phyloP scores from a whole-genome alignment of 2,329 filamentous ascomycete genomes.

The Albifimbria verrucaria region DNA sequence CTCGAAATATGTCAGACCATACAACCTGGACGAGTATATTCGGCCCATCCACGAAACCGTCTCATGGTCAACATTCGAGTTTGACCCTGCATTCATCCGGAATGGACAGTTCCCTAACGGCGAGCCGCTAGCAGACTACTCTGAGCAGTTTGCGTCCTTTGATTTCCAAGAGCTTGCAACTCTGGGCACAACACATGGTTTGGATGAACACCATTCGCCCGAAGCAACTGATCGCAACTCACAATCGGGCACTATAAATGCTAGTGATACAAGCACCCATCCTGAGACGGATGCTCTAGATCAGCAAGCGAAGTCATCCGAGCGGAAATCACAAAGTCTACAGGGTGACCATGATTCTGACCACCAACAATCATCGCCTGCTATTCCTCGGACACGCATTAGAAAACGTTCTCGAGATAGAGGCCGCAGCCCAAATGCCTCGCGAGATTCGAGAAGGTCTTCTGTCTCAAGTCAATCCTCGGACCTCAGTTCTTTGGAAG shows the following conservation, averaged over 20 bases:
- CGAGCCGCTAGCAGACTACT: slow-evolving; percentile 13
- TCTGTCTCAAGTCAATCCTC: slow-evolving; percentile 29
- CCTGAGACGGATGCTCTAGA: too few species aligned
- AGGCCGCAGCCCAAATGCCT: slow-evolving; percentile 15
- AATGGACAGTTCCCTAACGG: slow-evolving; percentile 18
- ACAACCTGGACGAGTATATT: slow-evolving; percentile 40
- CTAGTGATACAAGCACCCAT: too few species aligned
- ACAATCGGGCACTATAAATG: too few species aligned
- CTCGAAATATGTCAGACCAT: slow-evolving; percentile 40
- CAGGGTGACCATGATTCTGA: slow-evolving; percentile 8
- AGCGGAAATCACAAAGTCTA: background rate
- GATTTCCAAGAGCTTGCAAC: too few species aligned
- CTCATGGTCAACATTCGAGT: slow-evolving; percentile 36
- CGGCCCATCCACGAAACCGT: slow-evolving; percentile 36
- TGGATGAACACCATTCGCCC: too few species aligned
- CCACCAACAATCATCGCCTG: slow-evolving; percentile 13
- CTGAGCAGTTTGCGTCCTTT: too few species aligned
- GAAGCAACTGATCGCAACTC: too few species aligned
- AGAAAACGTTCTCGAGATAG: slow-evolving; percentile 1
- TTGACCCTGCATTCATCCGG: slow-evolving; percentile 40
- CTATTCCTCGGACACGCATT: background rate
- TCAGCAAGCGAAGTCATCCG: slow-evolving; percentile 2
- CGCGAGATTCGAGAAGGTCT: slow-evolving; percentile 24
- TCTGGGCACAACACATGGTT: too few species aligned
- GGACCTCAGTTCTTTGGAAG: slow-evolving; percentile 35